Conservation (phyloP, 2,329 filamentous ascomycete species). For the Colletotrichum eleusines region DNA sequence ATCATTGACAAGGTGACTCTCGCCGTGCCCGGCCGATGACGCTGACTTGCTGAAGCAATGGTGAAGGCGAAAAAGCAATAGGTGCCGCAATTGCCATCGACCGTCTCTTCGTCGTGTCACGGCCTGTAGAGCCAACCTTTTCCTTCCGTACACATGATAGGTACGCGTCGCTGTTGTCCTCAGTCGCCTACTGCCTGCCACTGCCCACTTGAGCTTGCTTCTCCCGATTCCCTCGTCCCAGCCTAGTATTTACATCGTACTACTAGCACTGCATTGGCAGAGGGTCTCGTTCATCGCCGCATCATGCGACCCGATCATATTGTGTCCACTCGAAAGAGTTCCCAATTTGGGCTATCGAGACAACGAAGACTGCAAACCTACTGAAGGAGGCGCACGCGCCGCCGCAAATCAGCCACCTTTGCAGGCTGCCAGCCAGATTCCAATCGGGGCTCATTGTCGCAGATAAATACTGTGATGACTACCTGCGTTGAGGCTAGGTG, state of each 20-base stretch:
- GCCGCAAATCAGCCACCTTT: no score
- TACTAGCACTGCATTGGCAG: neutral
- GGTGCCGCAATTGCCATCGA: no score
- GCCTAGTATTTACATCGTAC: neutral
- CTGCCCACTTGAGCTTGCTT: neutral
- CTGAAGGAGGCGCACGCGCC: no score
- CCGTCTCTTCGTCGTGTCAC: neutral
- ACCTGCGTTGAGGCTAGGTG: neutral
- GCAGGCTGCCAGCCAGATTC: neutral
- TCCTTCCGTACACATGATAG: neutral
- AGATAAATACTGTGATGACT: neutral
- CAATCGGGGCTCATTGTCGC: neutral
- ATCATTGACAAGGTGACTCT: neutral
- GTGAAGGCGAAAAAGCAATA: slow-evolving; percentile 12
- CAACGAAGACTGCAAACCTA: no score
- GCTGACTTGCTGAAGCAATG: neutral
- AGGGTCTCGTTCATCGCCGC: slow-evolving; percentile 5
- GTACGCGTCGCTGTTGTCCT: neutral
- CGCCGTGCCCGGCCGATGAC: neutral
- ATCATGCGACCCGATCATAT: neutral
- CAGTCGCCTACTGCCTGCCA: neutral
- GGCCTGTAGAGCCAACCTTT: neutral
- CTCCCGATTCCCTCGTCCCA: slow-evolving; percentile 1
- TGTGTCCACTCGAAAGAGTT: neutral
- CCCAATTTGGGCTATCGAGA: neutral